Evolutionary conservation across 2,329 filamentous ascomycete species (phyloP), one percentile per base, ranked within the genome.

Genomic region (Decorospora gaudefroyi): DNA sequence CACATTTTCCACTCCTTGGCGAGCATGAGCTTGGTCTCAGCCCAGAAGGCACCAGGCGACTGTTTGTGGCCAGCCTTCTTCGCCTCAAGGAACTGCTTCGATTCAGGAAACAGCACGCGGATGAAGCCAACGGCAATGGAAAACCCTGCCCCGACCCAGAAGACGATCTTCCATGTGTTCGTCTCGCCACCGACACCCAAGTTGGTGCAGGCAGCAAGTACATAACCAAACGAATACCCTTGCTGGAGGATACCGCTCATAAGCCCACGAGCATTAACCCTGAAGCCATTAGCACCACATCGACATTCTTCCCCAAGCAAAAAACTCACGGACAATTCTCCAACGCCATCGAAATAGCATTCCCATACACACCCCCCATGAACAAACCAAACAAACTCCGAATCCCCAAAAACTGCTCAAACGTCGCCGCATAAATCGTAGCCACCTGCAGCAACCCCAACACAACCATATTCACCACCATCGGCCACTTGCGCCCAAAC

Each of bases 211-310:
- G 87, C 87, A 4, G 88, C 88, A 51, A 90, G 77, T 27, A 93
- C 82, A 62, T 92, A 92, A 21, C 88, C 88, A 52, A 90, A 79
- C 0, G 86, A 86, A 65, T 90, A 91, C 2, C 88, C 89, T 68
- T 90, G 87, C 61, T 93, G 89, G 12, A 92, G 72, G 36, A 93
- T 87, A 40, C 88, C 89, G 10, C 85, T 88, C 80, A 93, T 88
- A 25, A 93, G 75, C 57, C 89, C 89, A 65, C 88, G 79, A 6
- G 87, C 84, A 43, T 87, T 82, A 44, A 58, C 51, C 31, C 65
- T 69, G 15, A 33, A 30, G 1, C 10, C 19, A 27, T 62, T 53
- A 65, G 52, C 35, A 26, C 13, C n/a, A n/a, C n/a, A n/a, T 15
- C 4, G 11, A 7, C 3, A 4, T 74, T 69, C 4, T 6, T n/a